Conservation (phyloP, 768 basidiomycete genomes). For the Russula sp. region DNA sequence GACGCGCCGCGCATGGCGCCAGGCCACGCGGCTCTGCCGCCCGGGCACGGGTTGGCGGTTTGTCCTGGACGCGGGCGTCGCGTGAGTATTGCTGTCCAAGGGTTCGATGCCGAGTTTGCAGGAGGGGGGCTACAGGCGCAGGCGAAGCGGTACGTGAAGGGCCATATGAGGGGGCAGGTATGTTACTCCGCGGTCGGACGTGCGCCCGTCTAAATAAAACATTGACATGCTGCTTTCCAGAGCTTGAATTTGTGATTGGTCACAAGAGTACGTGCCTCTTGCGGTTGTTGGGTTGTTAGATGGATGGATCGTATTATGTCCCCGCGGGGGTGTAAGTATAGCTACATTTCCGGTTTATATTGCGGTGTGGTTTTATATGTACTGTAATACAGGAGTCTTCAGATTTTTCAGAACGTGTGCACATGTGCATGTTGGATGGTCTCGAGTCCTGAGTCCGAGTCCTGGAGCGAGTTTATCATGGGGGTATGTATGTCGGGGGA, state of each 20-base stretch:
- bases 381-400: background rate
- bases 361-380: background rate
- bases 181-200: background rate
- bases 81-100: constrained; percentile 13
- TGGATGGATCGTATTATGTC: background rate
- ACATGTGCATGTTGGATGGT: too few relatives aligned
- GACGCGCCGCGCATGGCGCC: too few relatives aligned
- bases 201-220: too few relatives aligned
- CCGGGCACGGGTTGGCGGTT: background rate
- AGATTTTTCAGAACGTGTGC: background rate
- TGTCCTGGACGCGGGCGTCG: constrained; percentile 1
- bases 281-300: background rate
- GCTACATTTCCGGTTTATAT: background rate
- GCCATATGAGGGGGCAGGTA: constrained; percentile 18
- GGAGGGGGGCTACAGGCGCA: background rate
- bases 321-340: background rate
- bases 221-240: background rate
- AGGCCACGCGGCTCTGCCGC: too few relatives aligned
- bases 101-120: background rate
- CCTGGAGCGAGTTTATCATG: too few relatives aligned
- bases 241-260: constrained; percentile 5
- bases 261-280: too few relatives aligned
- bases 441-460: too few relatives aligned
- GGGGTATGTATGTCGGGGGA: too few relatives aligned
- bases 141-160: background rate